A percentile compares a stretch with the other conserved stretches of the same genome.
Conservation (phyloP, 257 asterid genomes). For the Solanum habrochaites region DNA sequence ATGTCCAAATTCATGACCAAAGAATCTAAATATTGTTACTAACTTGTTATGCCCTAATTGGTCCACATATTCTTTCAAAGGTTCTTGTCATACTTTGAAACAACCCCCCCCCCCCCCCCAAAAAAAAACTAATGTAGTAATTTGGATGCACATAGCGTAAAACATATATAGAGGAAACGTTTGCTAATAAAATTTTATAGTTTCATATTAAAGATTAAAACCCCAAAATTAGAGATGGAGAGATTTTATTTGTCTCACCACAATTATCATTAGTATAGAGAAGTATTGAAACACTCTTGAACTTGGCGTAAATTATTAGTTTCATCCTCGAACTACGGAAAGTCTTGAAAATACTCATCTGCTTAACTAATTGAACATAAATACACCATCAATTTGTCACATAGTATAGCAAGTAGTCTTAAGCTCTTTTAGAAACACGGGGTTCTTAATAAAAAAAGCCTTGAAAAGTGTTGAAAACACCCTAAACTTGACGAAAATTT, state of each 20-base stretch:
- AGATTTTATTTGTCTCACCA: not conserved
- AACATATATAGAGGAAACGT: fast-evolving
- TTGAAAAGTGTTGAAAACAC: not conserved
- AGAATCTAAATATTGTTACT: not conserved
- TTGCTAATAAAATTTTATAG: not conserved
- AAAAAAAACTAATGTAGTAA: too few relatives aligned
- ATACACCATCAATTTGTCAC: not conserved
- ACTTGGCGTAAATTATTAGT: not conserved
- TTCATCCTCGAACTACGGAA: too few relatives aligned
- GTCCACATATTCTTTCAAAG: not conserved
- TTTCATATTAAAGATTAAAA: not conserved
- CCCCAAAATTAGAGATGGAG: not conserved
- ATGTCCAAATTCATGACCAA: not conserved
- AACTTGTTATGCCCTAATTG: not conserved
- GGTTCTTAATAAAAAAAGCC: too few relatives aligned
- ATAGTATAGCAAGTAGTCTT: not conserved
- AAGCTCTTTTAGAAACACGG: not conserved
- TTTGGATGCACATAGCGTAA: fast-evolving
- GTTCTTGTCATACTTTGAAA: not conserved
- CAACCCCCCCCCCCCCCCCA: not conserved
- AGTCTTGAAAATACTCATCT: not conserved
- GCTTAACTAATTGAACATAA: not conserved
- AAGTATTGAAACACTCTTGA: not conserved
- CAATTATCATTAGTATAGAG: not conserved
- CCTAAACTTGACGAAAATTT: not conserved